Conservation (phyloP, 2,329 filamentous ascomycete genomes). For the Fusarium siculi region DNA sequence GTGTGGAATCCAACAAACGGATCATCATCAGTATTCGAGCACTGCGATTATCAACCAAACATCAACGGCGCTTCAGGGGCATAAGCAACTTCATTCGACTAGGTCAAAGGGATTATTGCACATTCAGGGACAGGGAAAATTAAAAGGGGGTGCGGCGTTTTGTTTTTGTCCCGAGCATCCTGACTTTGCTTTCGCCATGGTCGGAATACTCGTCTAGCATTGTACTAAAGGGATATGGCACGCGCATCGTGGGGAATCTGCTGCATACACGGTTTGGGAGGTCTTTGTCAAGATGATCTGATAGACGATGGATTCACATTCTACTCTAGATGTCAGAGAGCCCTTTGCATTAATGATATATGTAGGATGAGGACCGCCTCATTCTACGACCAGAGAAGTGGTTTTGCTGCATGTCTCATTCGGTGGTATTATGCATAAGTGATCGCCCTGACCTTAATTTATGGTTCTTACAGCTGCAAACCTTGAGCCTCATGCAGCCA, state of each 20-base stretch:
- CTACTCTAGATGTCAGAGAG: constrained; percentile 17
- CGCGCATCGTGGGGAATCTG: constrained; percentile 24
- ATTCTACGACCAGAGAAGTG: constrained; percentile 26
- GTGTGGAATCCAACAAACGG: not conserved
- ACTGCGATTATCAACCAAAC: constrained; percentile 12
- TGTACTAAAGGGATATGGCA: constrained; percentile 23
- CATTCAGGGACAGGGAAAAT: constrained; percentile 23
- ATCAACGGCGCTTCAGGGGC: constrained; percentile 23
- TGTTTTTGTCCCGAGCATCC: constrained; percentile 34
- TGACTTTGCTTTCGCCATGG: constrained; percentile 6
- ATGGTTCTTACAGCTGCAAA: not conserved
- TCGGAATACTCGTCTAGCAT: constrained; percentile 21
- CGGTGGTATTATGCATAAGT: not conserved
- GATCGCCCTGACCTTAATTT: not conserved
- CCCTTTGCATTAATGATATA: constrained; percentile 35
- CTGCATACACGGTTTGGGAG: constrained; percentile 14
- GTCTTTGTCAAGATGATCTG: constrained; percentile 32
- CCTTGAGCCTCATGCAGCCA: constrained; percentile 9
- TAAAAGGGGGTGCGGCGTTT: constrained; percentile 43
- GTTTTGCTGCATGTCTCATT: not conserved
- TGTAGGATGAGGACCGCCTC: constrained; percentile 28
- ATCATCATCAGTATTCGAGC: constrained; percentile 2
- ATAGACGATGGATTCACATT: constrained; percentile 38
- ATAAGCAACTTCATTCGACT: constrained; percentile 34
- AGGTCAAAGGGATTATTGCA: constrained; percentile 27